Evolutionary conservation across 176 grass and related monocot genomes (phyloP).

Genomic region (Leersia perrieri): DNA sequence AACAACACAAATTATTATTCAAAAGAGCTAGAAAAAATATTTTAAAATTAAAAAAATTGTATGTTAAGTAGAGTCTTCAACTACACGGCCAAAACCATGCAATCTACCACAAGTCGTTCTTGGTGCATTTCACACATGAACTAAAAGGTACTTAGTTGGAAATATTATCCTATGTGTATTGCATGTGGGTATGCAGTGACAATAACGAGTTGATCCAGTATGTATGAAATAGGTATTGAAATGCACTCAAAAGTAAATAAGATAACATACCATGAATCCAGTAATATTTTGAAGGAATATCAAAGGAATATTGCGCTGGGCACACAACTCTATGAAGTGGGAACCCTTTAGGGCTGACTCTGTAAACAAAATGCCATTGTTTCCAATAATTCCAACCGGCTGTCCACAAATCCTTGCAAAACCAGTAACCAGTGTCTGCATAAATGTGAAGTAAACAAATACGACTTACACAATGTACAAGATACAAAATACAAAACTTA

Average conservation of each 20-base stretch:
- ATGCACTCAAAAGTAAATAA: conserved; percentile 13
- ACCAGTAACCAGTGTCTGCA: conserved; percentile 91
- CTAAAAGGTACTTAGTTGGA: not conserved
- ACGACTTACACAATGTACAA: not conserved
- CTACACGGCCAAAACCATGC: not conserved
- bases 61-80: not conserved
- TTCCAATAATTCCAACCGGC: conserved; percentile 93
- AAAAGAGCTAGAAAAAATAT: not conserved
- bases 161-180: not conserved
- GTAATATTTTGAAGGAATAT: conserved; percentile 99
- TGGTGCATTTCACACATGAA: not conserved
- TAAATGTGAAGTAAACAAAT: conserved; percentile 27
- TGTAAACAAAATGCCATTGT: conserved; percentile 94
- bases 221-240: not conserved
- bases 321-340: conserved; percentile 97
- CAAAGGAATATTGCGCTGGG: conserved; percentile 94
- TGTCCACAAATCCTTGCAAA: conserved; percentile 92
- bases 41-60: conserved; percentile 7
- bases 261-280: conserved; percentile 85
- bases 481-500: conserved; percentile 17
- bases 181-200: not conserved
- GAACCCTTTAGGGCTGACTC: conserved; percentile 90
- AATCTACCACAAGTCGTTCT: not conserved
- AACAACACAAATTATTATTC: not conserved
- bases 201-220: not conserved